Conservation (phyloP, 2,329 filamentous ascomycete species). For the Neoascochyta sp. region DNA sequence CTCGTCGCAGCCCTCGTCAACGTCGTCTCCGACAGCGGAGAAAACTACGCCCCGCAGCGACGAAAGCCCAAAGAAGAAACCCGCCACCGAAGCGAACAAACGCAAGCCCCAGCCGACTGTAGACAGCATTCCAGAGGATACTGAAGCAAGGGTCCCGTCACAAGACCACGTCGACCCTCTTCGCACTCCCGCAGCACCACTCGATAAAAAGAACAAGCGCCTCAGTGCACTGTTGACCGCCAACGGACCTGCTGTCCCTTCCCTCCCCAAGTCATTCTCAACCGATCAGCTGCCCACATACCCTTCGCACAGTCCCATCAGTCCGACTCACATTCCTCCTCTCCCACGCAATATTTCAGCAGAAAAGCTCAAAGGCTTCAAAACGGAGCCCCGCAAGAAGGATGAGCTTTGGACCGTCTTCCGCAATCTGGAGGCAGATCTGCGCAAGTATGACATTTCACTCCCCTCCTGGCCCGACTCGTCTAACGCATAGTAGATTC, state of each 20-base stretch:
- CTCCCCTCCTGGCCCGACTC: background rate
- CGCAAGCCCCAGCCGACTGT: conserved; percentile 21
- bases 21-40: conserved; percentile 13
- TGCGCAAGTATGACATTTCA: conserved; percentile 54
- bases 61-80: conserved; percentile 15
- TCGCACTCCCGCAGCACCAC: conserved; percentile 14
- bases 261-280: conserved; percentile 48
- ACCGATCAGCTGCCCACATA: conserved; percentile 44
- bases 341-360: conserved; percentile 42
- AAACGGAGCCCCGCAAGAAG: conserved; percentile 52
- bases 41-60: conserved; percentile 12
- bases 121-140: conserved; percentile 32
- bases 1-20: conserved; percentile 15
- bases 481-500: conserved; percentile 50
- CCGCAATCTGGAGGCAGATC: conserved; percentile 64
- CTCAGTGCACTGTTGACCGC: conserved; percentile 33
- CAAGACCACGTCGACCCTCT: conserved; percentile 17
- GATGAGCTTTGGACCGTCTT: conserved; percentile 69
- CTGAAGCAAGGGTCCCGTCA: conserved; percentile 15
- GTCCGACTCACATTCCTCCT: conserved; percentile 41
- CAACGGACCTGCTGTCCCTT: conserved; percentile 37
- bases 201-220: conserved; percentile 36
- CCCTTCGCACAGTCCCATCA: conserved; percentile 27
- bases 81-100: conserved; percentile 19
- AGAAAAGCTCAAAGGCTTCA: conserved; percentile 41